A percentile compares a stretch with the other conserved stretches of the same genome.
Evolutionary conservation across 2,329 filamentous ascomycete species (phyloP).

Genomic region (Colletotrichum costaricense): DNA sequence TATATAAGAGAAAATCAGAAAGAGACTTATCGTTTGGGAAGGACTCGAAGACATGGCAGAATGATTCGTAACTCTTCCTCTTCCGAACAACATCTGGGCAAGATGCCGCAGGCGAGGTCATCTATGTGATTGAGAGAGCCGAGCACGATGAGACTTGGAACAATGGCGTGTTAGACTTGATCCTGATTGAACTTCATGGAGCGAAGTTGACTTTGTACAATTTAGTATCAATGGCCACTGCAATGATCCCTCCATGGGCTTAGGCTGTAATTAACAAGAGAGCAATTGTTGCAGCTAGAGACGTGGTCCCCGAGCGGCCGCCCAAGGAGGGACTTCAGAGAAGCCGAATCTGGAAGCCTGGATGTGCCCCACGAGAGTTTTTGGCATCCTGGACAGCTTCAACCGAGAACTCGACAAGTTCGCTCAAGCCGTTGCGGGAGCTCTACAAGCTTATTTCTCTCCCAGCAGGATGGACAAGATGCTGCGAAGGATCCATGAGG

Average conservation of each 20-base stretch:
- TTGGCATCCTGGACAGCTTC: neutral
- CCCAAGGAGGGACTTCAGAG: neutral
- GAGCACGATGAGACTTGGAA: neutral
- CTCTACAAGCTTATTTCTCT: neutral
- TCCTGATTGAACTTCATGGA: neutral
- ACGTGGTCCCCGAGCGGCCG: neutral
- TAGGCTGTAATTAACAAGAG: neutral
- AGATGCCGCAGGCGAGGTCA: neutral
- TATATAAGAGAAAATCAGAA: neutral
- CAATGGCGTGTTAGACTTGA: neutral
- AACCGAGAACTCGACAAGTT: neutral
- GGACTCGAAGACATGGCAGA: neutral
- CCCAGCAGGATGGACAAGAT: neutral
- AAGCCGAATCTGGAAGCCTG: neutral
- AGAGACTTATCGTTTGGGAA: neutral
- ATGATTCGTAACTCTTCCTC: slow-evolving; percentile 1
- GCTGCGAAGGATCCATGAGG: slow-evolving; percentile 6
- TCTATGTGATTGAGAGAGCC: neutral
- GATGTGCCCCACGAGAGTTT: neutral
- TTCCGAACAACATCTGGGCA: neutral
- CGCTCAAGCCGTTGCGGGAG: neutral
- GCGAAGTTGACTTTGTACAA: neutral
- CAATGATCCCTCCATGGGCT: neutral
- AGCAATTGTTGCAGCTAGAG: neutral
- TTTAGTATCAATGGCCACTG: neutral